Percentiles rank a stretch among this genome's conserved stretches.
These are phyloP conservation scores for Priceomyces haplophilus DNA, from an alignment of 805 yeast species.

Conservation along the genomic window DNA sequence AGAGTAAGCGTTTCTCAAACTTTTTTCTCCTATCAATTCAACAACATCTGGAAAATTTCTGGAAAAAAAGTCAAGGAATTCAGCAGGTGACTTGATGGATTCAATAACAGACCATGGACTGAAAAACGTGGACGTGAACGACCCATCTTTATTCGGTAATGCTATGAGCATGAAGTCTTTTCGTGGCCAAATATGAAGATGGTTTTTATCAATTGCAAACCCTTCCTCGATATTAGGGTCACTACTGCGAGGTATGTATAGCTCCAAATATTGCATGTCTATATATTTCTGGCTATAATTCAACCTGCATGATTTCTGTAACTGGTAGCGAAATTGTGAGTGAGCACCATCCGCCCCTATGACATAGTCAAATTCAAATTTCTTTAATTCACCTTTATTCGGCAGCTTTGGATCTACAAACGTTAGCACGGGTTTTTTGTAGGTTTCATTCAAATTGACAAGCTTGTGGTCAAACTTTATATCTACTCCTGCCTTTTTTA, in stretches of 20 bases:
- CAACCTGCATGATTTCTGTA: constrained; percentile 68
- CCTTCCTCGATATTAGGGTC: constrained; percentile 22
- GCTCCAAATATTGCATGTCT: constrained; percentile 79
- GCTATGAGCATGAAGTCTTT: constrained; percentile 86
- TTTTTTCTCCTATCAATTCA: constrained; percentile 58
- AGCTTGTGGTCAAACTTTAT: constrained; percentile 59
- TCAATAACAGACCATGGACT: constrained; percentile 73
- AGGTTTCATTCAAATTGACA: constrained; percentile 30
- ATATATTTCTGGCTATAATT: constrained; percentile 73
- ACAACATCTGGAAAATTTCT: constrained; percentile 73
- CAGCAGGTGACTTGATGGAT: constrained; percentile 41
- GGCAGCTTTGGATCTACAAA: constrained; percentile 15
- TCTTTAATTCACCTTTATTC: constrained; percentile 9
- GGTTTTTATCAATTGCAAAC: constrained; percentile 64
- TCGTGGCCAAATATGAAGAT: constrained; percentile 92
- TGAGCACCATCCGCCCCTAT: constrained; percentile 88
- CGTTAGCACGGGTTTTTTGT: constrained; percentile 19
- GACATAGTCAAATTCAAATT: constrained; percentile 50
- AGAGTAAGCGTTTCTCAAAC: constrained; percentile 47
- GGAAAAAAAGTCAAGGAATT: constrained; percentile 53
- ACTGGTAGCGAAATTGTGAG: constrained; percentile 65
- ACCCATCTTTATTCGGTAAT: constrained; percentile 77
- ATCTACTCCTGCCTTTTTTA: constrained; percentile 41
- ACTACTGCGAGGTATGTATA: constrained; percentile 58
- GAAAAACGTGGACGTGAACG: constrained; percentile 87